Evolutionary conservation across 164 flowering plant genomes (phyloP).

Genomic region (Annona squamosa): DNA sequence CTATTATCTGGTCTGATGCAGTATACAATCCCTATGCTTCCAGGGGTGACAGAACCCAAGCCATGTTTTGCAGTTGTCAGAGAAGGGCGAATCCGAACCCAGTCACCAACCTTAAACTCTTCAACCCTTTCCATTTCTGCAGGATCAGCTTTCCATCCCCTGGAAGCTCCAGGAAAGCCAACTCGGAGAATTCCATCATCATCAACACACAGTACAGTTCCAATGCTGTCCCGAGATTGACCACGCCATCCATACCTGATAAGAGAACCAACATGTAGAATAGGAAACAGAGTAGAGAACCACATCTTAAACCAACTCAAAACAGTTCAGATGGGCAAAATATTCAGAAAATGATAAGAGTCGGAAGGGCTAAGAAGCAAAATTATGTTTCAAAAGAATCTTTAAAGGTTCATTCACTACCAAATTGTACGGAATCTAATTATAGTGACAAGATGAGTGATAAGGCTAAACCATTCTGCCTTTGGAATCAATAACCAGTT

Average conservation of each 20-base stretch:
- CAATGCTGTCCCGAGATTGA: slow-evolving; percentile 87
- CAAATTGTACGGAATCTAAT: too few species aligned
- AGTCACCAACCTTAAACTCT: slow-evolving; percentile 96
- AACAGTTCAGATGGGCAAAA: too few species aligned
- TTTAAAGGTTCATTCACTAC: too few species aligned
- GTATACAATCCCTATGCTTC: slow-evolving; percentile 95
- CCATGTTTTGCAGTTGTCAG: slow-evolving; percentile 97
- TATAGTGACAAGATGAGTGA: too few species aligned
- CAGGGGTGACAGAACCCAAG: slow-evolving; percentile 89
- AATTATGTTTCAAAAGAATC: too few species aligned
- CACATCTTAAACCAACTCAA: too few species aligned
- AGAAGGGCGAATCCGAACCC: slow-evolving; percentile 93
- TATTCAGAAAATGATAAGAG: too few species aligned
- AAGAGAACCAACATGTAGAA: slow-evolving; percentile 1
- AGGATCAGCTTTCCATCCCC: slow-evolving; percentile 99
- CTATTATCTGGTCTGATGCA: slow-evolving; percentile 94
- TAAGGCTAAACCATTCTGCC: too few species aligned
- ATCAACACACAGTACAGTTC: slow-evolving; percentile 96
- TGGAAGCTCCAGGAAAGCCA: slow-evolving; percentile 99
- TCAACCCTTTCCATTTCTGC: slow-evolving; percentile 99
- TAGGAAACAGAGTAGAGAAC: neutral
- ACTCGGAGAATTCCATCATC: slow-evolving; percentile 98
- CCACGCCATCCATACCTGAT: slow-evolving; percentile 94
- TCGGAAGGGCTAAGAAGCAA: too few species aligned
- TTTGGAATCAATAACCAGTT: too few species aligned